These are phyloP conservation scores for Sporothrix pseudoabietina DNA, from an alignment of 2,329 filamentous ascomycete species.

Conservation along the genomic window DNA sequence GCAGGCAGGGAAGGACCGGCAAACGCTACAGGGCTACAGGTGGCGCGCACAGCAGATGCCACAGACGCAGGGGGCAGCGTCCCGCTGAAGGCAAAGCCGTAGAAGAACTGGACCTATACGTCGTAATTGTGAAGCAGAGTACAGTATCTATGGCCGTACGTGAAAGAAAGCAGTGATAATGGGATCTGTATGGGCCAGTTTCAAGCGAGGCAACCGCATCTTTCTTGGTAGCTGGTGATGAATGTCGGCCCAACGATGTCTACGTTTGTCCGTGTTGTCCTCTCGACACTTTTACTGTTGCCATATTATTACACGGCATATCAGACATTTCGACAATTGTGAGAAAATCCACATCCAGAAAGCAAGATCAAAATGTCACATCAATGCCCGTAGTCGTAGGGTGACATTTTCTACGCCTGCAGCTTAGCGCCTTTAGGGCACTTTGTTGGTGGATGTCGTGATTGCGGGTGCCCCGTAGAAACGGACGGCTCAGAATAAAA, in stretches of 20 bases:
- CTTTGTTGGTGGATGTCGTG: constrained; percentile 19
- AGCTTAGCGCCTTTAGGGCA: neutral
- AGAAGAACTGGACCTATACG: no score
- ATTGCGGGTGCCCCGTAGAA: neutral
- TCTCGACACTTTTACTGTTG: neutral
- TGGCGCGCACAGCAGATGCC: no score
- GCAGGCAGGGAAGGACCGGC: no score
- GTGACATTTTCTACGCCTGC: neutral
- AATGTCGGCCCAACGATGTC: no score
- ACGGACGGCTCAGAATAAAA: neutral
- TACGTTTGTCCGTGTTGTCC: no score
- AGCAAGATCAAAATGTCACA: neutral
- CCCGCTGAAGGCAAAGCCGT: no score
- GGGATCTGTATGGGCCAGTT: no score
- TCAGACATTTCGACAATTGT: neutral
- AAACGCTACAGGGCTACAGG: no score
- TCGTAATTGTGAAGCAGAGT: no score
- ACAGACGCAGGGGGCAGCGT: no score
- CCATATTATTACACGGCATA: neutral
- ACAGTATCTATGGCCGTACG: no score
- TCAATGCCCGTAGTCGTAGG: neutral
- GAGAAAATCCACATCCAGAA: neutral
- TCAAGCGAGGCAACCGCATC: neutral
- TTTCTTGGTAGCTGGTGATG: neutral
- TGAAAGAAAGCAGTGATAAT: no score